Evolutionary conservation across 2,329 filamentous ascomycete genomes (phyloP).

Genomic region (Metarhizium robertsii): DNA sequence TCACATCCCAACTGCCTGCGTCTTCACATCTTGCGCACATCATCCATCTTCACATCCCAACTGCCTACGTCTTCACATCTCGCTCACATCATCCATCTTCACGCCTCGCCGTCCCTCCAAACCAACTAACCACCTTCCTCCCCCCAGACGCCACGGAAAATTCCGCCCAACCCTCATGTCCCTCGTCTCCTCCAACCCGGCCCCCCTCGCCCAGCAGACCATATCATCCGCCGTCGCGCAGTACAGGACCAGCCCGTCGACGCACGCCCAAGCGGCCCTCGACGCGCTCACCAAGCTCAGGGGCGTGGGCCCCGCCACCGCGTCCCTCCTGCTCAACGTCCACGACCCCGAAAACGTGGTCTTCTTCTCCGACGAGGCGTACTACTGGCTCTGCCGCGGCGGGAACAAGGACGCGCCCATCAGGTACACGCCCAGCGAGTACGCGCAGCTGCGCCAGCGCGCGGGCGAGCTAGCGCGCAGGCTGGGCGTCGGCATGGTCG

Average conservation of each 20-base stretch:
- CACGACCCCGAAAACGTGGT: conserved; percentile 49
- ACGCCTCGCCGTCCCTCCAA: neutral
- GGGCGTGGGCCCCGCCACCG: conserved; percentile 72
- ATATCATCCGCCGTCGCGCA: conserved; percentile 42
- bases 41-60: neutral
- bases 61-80: neutral
- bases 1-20: neutral
- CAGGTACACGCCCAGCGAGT: conserved; percentile 65
- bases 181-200: conserved; percentile 52
- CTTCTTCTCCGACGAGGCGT: conserved; percentile 77
- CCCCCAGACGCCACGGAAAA: conserved; percentile 46
- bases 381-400: conserved; percentile 56
- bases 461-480: conserved; percentile 34
- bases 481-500: conserved; percentile 46
- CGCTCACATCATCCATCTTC: neutral
- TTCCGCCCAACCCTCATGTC: conserved; percentile 53
- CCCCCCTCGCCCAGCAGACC: conserved; percentile 32
- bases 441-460: conserved; percentile 41
- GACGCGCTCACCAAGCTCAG: conserved; percentile 50
- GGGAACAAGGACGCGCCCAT: conserved; percentile 38
- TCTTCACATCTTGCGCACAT: neutral
- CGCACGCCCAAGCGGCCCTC: conserved; percentile 31
- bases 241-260: conserved; percentile 29
- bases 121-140: neutral
- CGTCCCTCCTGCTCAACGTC: conserved; percentile 62